phyloP scores from a whole-genome alignment of 345 rosid genomes.

The Aquilaria malaccensis region DNA sequence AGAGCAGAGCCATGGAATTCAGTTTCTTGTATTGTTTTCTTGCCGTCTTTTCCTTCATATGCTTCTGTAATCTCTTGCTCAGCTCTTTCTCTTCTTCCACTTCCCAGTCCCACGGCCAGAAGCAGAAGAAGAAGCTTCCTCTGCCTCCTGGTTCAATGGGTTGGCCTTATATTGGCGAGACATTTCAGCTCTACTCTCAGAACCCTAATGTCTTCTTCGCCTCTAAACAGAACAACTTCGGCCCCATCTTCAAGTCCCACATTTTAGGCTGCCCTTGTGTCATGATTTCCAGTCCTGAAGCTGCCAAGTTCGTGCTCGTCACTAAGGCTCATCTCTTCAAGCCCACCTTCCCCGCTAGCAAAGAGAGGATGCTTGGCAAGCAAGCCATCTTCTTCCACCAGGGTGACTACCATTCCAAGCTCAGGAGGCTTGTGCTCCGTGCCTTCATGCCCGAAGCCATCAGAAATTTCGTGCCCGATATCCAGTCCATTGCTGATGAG shows the following conservation, averaged over 20 bases:
- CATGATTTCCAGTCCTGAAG: conserved; percentile 84
- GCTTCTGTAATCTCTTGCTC: conserved; percentile 21
- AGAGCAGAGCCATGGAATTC: conserved; percentile 26
- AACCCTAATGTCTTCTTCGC: conserved; percentile 84
- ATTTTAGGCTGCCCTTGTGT: conserved; percentile 84
- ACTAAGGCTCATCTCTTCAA: conserved; percentile 71
- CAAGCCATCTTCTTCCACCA: conserved; percentile 84
- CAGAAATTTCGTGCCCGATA: conserved; percentile 34
- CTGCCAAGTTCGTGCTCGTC: conserved; percentile 63
- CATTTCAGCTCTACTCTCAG: conserved; percentile 83
- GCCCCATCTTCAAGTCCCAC: conserved; percentile 63
- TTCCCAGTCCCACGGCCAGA: conserved; percentile 16
- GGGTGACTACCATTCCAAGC: conserved; percentile 67
- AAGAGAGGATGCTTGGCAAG: conserved; percentile 82
- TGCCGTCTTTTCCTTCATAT: conserved; percentile 12
- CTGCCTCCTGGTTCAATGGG: conserved; percentile 90
- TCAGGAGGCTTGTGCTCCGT: conserved; percentile 76
- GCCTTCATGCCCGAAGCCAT: conserved; percentile 69
- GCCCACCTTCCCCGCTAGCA: conserved; percentile 85
- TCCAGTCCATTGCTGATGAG: conserved; percentile 45
- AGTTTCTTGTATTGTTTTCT: conserved; percentile 1
- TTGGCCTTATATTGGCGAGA: conserved; percentile 82
- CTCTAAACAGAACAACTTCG: conserved; percentile 48
- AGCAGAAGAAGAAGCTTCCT: conserved; percentile 23
- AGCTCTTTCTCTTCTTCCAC: conserved; percentile 22